Base-by-base conservation (phyloP, 768 basidiomycete species). In the Fistulinella prunicolor region DNA sequence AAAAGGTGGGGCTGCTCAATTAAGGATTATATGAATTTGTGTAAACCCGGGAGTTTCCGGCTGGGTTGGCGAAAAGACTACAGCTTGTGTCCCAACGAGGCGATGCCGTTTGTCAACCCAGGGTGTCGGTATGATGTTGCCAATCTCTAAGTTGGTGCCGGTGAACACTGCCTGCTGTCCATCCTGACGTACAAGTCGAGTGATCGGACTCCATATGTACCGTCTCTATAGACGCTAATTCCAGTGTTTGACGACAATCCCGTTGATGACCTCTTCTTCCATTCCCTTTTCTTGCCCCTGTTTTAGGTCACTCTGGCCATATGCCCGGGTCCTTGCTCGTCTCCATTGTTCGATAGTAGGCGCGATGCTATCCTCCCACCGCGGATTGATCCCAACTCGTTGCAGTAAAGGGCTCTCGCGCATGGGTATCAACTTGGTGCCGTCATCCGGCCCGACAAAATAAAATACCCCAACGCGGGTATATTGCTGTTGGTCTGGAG, bases 401-500 rank as follows among this genome's bases (percentile, higher is more conserved):
- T 78, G 71, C 22, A 83, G 59, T 0, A 83, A 71, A 1, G 77
- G 75, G 53, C 78, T 80, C 23, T 75, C 67, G 0, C 61, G 41
- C 4, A 76, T 56, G 1, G 82, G 81, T 3, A 64, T 61, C 22
- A 84, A 66, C 42, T 63, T 69, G 37, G 73, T 72, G 23, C 72
- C 57, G 57, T 83, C 81, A 50, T 83, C 75, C 0, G 75, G 64
- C 70, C 73, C 68, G 26, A 62, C 64, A 54, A 85, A 84, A 62
- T 83, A 83, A 59, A 83, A 82, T 3, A 75, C 70, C 0, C 82
- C 81, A 2, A 83, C 68, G 9, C 82, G 77, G 14, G 75, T 68
- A 51, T 71, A 64, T 24, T 58, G 62, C 24, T 65, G 74, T 52
- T 84, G 82, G 50, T 82, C 80, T 0, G 59, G 54, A 9, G 81